phyloP scores from a whole-genome alignment of 2,329 filamentous ascomycete species.

The Claviceps sorghi region DNA sequence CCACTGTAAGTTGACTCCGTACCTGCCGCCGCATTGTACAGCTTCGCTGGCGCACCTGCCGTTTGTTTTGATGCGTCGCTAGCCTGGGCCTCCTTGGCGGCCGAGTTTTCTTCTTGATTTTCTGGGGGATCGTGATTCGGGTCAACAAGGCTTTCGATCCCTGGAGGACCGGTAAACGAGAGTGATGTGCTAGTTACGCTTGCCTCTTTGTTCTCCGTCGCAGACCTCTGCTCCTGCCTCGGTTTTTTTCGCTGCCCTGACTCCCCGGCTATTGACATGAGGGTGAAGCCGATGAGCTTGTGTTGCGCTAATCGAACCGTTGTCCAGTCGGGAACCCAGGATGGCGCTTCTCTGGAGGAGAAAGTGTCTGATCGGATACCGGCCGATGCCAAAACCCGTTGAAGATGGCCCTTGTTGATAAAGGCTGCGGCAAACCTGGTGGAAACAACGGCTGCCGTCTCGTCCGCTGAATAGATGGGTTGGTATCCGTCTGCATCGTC shows the following conservation, averaged over 20 bases:
- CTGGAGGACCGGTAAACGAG: not conserved
- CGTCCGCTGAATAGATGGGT: slow-evolving; percentile 4
- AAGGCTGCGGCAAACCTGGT: slow-evolving; percentile 5
- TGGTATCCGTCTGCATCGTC: slow-evolving; percentile 3
- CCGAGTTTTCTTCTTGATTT: not conserved
- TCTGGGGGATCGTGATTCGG: not conserved
- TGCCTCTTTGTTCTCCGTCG: not conserved
- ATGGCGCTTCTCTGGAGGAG: not conserved
- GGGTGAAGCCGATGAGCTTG: slow-evolving; percentile 1
- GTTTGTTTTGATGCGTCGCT: not conserved
- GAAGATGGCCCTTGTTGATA: slow-evolving; percentile 1
- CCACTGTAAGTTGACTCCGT: not conserved
- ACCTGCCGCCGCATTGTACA: slow-evolving; percentile 2
- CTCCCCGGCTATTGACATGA: not conserved
- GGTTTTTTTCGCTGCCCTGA: not conserved
- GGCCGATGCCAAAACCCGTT: slow-evolving; percentile 3
- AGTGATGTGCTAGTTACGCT: too few relatives aligned
- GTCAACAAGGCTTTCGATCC: too few relatives aligned
- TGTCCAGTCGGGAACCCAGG: slow-evolving; percentile 7
- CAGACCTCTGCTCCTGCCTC: not conserved
- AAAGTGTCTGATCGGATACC: slow-evolving; percentile 1
- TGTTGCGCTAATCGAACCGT: slow-evolving; percentile 3
- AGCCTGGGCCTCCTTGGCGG: not conserved
- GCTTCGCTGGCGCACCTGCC: not conserved
- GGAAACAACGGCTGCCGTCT: slow-evolving; percentile 2